Conservation (phyloP, 1,284 basidiomycete species). For the Malassezia slooffiae region DNA sequence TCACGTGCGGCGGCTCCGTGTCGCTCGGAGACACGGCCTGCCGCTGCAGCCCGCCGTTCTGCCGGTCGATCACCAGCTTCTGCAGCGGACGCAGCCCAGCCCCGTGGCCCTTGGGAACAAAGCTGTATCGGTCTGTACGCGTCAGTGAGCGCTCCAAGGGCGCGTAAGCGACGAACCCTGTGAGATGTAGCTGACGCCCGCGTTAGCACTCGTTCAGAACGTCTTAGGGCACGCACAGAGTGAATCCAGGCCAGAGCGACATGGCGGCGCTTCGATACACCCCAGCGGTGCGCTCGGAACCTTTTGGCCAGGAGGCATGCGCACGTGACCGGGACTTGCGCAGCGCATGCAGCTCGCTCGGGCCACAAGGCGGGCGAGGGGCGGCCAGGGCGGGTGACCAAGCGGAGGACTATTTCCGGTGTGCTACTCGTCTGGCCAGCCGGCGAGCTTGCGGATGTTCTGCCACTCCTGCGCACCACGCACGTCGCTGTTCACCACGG, state of each 20-base stretch:
- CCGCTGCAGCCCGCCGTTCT: not conserved
- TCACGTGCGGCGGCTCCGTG: constrained; percentile 7
- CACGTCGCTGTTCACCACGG: constrained; percentile 47
- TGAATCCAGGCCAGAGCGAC: constrained; percentile 16
- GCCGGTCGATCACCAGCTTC: constrained; percentile 12
- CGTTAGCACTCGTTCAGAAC: not conserved
- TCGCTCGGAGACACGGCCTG: constrained; percentile 3
- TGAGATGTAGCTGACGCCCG: too few relatives aligned
- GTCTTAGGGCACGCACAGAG: constrained; percentile 5
- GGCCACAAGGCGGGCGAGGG: too few relatives aligned
- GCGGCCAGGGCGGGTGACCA: too few relatives aligned
- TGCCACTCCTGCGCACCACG: constrained; percentile 23
- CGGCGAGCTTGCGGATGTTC: constrained; percentile 28
- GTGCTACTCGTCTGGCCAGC: too few relatives aligned
- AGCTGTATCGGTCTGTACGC: constrained; percentile 8
- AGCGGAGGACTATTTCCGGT: too few relatives aligned
- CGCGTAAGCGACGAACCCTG: too few relatives aligned
- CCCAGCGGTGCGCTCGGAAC: too few relatives aligned
- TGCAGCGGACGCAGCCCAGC: constrained; percentile 6
- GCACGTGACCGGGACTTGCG: too few relatives aligned
- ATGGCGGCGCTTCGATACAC: constrained; percentile 1
- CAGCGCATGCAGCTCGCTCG: too few relatives aligned
- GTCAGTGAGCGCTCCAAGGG: too few relatives aligned
- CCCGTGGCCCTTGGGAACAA: constrained; percentile 4
- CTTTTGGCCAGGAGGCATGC: too few relatives aligned